phyloP scores from a whole-genome alignment of 2,329 filamentous ascomycete genomes.

The Rhynchosporium secalis region DNA sequence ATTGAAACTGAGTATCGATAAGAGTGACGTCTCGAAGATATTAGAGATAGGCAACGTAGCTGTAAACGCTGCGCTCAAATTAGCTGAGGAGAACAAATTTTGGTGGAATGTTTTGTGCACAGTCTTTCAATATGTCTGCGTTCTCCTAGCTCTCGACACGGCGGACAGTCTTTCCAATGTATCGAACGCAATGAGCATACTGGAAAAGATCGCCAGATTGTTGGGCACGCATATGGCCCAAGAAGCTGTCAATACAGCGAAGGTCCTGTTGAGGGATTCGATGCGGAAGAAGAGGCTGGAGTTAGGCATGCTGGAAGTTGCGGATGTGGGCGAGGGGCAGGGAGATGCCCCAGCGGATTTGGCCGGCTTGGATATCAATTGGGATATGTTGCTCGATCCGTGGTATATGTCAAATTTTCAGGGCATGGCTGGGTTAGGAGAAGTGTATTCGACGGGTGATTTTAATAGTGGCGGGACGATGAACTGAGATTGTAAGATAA shows the following conservation, averaged over 20 bases:
- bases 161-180: conserved; percentile 41
- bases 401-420: conserved; percentile 25
- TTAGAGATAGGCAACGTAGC: conserved; percentile 41
- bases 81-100: conserved; percentile 41
- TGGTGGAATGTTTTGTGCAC: conserved; percentile 48
- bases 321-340: conserved; percentile 14
- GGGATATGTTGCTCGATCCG: conserved; percentile 32
- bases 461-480: background rate
- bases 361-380: conserved; percentile 25
- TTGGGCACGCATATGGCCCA: conserved; percentile 39
- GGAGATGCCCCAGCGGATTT: conserved; percentile 3
- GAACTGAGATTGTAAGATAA: background rate
- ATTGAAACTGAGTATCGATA: conserved; percentile 42
- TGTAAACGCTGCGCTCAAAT: conserved; percentile 39
- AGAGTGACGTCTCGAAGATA: conserved; percentile 42
- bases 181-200: conserved; percentile 41
- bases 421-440: conserved; percentile 12
- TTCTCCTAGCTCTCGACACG: conserved; percentile 45
- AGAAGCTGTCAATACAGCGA: conserved; percentile 39
- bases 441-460: conserved; percentile 9
- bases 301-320: conserved; percentile 29
- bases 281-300: conserved; percentile 35
- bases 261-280: conserved; percentile 32
- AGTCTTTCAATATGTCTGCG: conserved; percentile 46
- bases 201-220: conserved; percentile 42